phyloP scores from a whole-genome alignment of 1,284 basidiomycete genomes.

The Agaricales sp. region DNA sequence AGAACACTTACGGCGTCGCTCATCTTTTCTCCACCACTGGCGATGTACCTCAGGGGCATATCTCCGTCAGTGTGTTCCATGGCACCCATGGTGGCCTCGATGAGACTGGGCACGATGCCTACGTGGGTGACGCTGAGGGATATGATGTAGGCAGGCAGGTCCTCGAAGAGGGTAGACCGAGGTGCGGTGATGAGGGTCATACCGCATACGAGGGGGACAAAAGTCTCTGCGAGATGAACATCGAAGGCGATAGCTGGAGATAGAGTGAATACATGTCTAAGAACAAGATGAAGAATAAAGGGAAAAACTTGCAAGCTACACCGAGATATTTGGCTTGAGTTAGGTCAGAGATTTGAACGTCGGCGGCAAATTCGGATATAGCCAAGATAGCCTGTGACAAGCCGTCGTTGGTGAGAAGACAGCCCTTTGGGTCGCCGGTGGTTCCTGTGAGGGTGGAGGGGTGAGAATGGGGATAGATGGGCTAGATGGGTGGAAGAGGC shows the following conservation, averaged over 20 bases:
- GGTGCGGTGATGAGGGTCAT: conserved; percentile 34
- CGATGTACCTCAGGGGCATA: conserved; percentile 32
- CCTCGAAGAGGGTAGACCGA: conserved; percentile 34
- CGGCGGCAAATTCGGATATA: conserved; percentile 27
- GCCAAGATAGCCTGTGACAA: conserved; percentile 33
- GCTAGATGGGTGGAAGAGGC: neutral
- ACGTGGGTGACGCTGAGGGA: conserved; percentile 38
- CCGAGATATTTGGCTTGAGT: conserved; percentile 28
- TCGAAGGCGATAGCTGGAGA: conserved; percentile 35
- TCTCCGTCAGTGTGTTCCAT: conserved; percentile 20
- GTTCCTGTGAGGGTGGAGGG: conserved; percentile 26
- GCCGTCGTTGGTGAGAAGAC: conserved; percentile 36
- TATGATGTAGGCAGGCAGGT: conserved; percentile 32
- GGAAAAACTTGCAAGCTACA: conserved; percentile 27
- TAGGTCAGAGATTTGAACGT: conserved; percentile 25
- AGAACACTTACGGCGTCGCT: conserved; percentile 32
- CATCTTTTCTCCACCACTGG: conserved; percentile 44
- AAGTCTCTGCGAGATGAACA: conserved; percentile 37
- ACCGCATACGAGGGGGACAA: conserved; percentile 32
- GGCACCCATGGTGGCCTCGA: conserved; percentile 39
- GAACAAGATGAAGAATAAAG: neutral
- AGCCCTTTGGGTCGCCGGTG: conserved; percentile 48
- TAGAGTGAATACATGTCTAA: conserved; percentile 3
- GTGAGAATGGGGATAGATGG: conserved; percentile 1
- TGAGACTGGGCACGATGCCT: conserved; percentile 42